Conservation (phyloP, 768 basidiomycete species). For the Boletus sp. region DNA sequence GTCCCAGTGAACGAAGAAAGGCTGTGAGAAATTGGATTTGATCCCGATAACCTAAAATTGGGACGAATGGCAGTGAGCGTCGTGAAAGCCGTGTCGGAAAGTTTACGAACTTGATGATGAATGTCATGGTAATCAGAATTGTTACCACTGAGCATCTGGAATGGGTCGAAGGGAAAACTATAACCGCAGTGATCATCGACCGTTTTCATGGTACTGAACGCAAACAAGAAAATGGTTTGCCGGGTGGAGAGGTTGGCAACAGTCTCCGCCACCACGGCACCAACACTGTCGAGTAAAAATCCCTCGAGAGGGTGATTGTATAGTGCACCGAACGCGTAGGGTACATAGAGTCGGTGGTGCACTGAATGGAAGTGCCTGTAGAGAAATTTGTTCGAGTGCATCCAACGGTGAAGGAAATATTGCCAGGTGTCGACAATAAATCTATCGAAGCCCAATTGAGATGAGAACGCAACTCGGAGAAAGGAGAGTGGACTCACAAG, state of each 20-base stretch:
- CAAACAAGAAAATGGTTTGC: constrained; percentile 82
- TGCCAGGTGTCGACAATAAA: constrained; percentile 98
- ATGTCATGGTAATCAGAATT: constrained; percentile 98
- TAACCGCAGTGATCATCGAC: constrained; percentile 97
- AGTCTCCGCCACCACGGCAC: constrained; percentile 73
- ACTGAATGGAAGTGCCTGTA: constrained; percentile 91
- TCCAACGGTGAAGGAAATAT: constrained; percentile 89
- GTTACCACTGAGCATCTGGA: constrained; percentile 81
- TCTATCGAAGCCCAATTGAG: constrained; percentile 39
- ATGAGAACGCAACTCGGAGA: background rate
- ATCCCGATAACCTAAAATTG: constrained; percentile 57
- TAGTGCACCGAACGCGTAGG: constrained; percentile 93
- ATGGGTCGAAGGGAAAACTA: constrained; percentile 83
- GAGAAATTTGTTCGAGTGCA: constrained; percentile 88
- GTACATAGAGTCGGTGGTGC: constrained; percentile 95
- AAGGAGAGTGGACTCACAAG: constrained; percentile 58
- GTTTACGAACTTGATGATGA: constrained; percentile 76
- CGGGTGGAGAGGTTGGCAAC: constrained; percentile 67
- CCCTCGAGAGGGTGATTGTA: constrained; percentile 99
- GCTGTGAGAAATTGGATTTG: constrained; percentile 94
- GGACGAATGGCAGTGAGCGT: background rate
- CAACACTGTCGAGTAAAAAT: constrained; percentile 81
- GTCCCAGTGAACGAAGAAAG: constrained; percentile 97
- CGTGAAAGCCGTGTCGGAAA: background rate
- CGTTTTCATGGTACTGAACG: constrained; percentile 83